Base-by-base conservation (phyloP, 495 filamentous ascomycete species). In the Trichoderma orchidacearum region DNA sequence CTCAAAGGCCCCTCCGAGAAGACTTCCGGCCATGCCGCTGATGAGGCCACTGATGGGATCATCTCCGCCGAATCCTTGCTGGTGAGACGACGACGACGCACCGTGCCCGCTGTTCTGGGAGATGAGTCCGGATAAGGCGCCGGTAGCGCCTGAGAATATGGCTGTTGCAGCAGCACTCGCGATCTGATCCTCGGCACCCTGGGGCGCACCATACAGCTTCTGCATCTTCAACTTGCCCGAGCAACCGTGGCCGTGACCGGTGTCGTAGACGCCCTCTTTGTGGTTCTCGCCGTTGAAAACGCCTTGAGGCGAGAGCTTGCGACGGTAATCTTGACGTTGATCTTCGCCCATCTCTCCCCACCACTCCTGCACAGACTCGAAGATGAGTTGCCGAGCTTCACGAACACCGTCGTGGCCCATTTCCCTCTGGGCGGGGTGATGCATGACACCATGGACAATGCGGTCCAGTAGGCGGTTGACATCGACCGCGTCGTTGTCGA, bases 381-480 rank as follows among this genome's bases (percentile, higher is more conserved):
- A 95, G 86, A 95, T 92, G 58, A 80, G 74, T 18, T 70, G 63
- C 45, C 89, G 85, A 25, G 88, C 85, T 58, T 94, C 86, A 9
- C 64, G 62, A 17, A 85, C 85, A 13, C 86, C 87, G 64, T 90
- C 86, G 18, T 85, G 73, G 21, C 87, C 87, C 65, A 75, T 75
- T 29, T 80, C 67, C 35, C 82, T 81, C 30, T 86, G 80, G 38
- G 87, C 86, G 1, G 90, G 90, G 68, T 96, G 90, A 64, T 96
- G 90, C 63, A 96, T 87, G 3, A 93, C 80, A 38, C 89, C 89
- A 54, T 80, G 76, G 63, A 94, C 80, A 64, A 95, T 88, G 54
- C 85, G 80, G 61, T 80, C 78, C 56, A 90, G 70, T 1, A 82
- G 80, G 25, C 81, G 75, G 57, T 86, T 71, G 54, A 85, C 66